phyloP scores from a whole-genome alignment of 78 protist species.

The Salpingoeca rosetta region DNA sequence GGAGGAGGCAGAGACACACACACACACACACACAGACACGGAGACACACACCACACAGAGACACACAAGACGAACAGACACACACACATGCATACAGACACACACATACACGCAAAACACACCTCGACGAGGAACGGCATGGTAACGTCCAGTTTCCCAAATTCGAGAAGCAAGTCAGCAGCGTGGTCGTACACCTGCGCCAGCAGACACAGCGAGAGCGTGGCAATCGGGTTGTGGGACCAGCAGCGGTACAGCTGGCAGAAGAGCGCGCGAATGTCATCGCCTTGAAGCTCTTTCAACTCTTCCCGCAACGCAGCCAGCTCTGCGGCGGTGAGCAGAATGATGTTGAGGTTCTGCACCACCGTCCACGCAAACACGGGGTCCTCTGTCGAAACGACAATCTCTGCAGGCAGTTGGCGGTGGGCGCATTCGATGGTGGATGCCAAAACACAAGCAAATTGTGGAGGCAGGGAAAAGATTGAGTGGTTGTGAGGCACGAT shows the following conservation, averaged over 20 bases:
- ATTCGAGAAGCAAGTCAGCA: constrained; percentile 10
- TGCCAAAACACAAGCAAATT: no score
- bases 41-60: no score
- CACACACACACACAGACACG: no score
- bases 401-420: constrained; percentile 22
- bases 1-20: no score
- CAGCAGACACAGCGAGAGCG: constrained; percentile 62
- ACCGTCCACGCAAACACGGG: constrained; percentile 55
- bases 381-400: constrained; percentile 24
- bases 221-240: constrained; percentile 60
- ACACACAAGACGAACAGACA: no score
- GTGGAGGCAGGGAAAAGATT: no score
- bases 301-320: constrained; percentile 35
- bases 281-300: constrained; percentile 3
- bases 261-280: not conserved
- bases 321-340: constrained; percentile 69
- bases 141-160: constrained; percentile 63
- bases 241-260: constrained; percentile 26
- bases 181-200: constrained; percentile 61
- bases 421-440: no score
- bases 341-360: constrained; percentile 69
- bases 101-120: no score
- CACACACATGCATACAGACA: no score
- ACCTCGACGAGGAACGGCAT: constrained; percentile 72
- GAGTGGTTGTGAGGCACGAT: not conserved